These are phyloP conservation scores for Tillandsia leiboldiana DNA, from an alignment of 176 grass and related monocot genomes.

Conservation along the genomic window DNA sequence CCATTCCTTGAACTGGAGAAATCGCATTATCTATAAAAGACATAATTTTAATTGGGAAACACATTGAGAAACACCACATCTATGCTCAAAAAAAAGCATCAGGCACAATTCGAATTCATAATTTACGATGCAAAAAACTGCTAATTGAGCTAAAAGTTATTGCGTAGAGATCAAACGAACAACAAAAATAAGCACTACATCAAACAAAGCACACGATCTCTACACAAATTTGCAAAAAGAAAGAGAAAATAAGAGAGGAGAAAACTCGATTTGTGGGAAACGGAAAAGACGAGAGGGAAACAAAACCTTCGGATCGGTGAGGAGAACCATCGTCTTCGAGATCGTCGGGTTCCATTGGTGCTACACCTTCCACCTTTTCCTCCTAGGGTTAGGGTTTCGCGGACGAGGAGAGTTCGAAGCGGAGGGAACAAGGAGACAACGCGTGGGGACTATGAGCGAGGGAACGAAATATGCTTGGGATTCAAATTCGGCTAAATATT, in stretches of 20 bases:
- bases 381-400: not conserved
- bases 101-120: not conserved
- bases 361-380: not conserved
- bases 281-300: not conserved
- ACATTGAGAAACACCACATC: not conserved
- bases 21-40: conserved; percentile 19
- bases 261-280: not conserved
- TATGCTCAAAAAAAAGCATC: not conserved
- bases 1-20: conserved; percentile 49
- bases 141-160: no score
- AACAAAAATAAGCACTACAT: no score
- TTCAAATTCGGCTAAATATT: no score
- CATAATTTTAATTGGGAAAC: not conserved
- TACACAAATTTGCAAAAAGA: not conserved
- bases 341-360: conserved; percentile 1
- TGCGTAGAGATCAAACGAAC: no score
- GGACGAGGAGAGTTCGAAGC: not conserved
- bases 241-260: not conserved
- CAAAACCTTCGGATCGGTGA: not conserved
- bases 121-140: not conserved
- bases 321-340: not conserved
- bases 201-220: not conserved
- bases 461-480: no score
- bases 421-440: not conserved
- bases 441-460: not conserved